These are phyloP conservation scores for Apiotrichum porosum DNA, from an alignment of 1,284 basidiomycete genomes.

Conservation along the genomic window DNA sequence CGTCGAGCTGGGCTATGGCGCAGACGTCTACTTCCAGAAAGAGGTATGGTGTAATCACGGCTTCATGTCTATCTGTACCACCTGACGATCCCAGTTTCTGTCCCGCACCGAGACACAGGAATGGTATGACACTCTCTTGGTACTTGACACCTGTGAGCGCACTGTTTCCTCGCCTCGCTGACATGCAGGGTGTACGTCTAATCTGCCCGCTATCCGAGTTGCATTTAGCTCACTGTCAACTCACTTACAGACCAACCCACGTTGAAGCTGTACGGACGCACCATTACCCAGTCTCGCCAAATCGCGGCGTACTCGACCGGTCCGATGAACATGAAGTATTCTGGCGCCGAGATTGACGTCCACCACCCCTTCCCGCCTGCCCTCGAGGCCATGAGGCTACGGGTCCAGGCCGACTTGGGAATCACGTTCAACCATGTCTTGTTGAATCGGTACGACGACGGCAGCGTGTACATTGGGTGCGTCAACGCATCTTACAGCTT, in stretches of 20 bases:
- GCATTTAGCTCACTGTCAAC: too few species aligned
- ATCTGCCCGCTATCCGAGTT: not conserved
- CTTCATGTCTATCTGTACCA: not conserved
- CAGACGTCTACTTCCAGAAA: constrained; percentile 48
- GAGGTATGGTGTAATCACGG: constrained; percentile 31
- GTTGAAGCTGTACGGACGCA: constrained; percentile 55
- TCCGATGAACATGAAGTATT: constrained; percentile 50
- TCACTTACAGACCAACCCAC: constrained; percentile 49
- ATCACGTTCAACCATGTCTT: constrained; percentile 55
- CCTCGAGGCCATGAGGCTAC: constrained; percentile 46
- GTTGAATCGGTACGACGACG: constrained; percentile 55
- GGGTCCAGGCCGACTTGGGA: constrained; percentile 47
- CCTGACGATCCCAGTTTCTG: constrained; percentile 42
- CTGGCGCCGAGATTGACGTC: constrained; percentile 49
- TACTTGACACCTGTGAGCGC: constrained; percentile 47
- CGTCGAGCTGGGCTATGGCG: constrained; percentile 34
- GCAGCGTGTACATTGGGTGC: constrained; percentile 52
- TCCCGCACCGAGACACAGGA: constrained; percentile 31
- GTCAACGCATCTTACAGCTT: too few species aligned
- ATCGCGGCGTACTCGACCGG: constrained; percentile 53
- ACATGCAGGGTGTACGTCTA: constrained; percentile 28
- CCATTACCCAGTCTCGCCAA: constrained; percentile 51
- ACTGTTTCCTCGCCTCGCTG: not conserved
- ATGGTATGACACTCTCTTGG: constrained; percentile 49
- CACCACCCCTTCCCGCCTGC: constrained; percentile 50